These are phyloP conservation scores for Massariosphaeria phaeospora DNA, from an alignment of 495 filamentous ascomycete species.

Conservation along the genomic window DNA sequence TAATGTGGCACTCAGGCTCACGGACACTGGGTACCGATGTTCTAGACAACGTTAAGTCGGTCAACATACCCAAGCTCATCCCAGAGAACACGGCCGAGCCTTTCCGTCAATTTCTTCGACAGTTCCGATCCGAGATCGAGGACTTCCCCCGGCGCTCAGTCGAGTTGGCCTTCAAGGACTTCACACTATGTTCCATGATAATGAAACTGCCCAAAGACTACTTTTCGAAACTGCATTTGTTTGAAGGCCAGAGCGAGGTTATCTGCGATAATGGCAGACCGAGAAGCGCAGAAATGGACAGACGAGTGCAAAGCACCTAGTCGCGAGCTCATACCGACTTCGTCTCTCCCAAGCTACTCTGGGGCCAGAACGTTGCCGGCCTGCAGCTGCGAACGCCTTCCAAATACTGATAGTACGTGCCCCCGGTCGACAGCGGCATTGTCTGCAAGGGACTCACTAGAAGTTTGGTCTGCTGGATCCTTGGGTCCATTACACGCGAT, in stretches of 20 bases:
- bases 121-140: conserved; percentile 48
- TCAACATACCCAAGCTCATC: conserved; percentile 54
- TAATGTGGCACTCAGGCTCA: conserved; percentile 28
- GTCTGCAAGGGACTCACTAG: conserved; percentile 35
- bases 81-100: conserved; percentile 50
- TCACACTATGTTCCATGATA: conserved; percentile 47
- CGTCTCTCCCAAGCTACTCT: conserved; percentile 50
- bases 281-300: conserved; percentile 46
- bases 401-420: conserved; percentile 37
- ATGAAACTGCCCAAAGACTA: conserved; percentile 53
- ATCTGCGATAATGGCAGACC: conserved; percentile 50
- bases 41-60: conserved; percentile 52
- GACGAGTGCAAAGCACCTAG: conserved; percentile 40
- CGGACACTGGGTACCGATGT: conserved; percentile 46
- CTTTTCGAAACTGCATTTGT: conserved; percentile 49
- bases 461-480: conserved; percentile 36
- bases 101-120: conserved; percentile 48
- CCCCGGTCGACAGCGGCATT: conserved; percentile 33
- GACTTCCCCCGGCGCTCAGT: conserved; percentile 43
- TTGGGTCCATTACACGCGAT: conserved; percentile 36
- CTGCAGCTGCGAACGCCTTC: conserved; percentile 45
- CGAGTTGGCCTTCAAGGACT: conserved; percentile 37
- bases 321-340: conserved; percentile 52
- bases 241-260: conserved; percentile 45
- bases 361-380: conserved; percentile 53